phyloP scores from a whole-genome alignment of 345 rosid genomes.

The Clausena lansium region DNA sequence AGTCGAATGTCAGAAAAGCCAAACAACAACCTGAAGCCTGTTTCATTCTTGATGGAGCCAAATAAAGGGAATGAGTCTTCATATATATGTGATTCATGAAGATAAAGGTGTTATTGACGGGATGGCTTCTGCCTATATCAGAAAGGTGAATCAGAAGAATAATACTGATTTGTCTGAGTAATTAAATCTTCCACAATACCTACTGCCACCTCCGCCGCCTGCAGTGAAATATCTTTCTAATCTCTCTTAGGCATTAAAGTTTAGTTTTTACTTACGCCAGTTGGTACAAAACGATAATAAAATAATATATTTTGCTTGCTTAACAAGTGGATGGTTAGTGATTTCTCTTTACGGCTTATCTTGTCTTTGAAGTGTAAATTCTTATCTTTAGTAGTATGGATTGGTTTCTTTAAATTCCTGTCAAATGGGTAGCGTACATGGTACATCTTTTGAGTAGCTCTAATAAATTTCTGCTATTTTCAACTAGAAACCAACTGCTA shows the following conservation, averaged over 20 bases:
- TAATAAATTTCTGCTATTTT: not conserved
- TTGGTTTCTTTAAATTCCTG: not conserved
- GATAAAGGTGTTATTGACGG: conserved; percentile 26
- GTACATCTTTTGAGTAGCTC: not conserved
- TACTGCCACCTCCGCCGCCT: conserved; percentile 35
- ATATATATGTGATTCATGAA: not conserved
- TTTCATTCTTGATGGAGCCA: conserved; percentile 40
- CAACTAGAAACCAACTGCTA: too few relatives aligned
- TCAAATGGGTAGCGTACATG: not conserved
- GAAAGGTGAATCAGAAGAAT: conserved; percentile 48
- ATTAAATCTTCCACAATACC: conserved; percentile 16
- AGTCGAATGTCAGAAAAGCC: conserved; percentile 28
- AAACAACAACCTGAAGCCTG: conserved; percentile 21
- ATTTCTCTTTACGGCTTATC: not conserved
- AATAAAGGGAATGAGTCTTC: conserved; percentile 14
- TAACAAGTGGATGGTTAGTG: not conserved
- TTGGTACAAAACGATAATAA: not conserved
- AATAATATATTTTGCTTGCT: not conserved
- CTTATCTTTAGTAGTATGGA: not conserved
- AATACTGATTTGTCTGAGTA: conserved; percentile 2
- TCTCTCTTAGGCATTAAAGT: not conserved
- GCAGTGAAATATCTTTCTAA: not conserved
- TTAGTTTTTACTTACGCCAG: not conserved
- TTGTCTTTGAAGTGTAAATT: not conserved
- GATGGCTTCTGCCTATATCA: conserved; percentile 37